Evolutionary conservation across 1,139 yeast species (phyloP).

Genomic region (Diutina ranongensis): DNA sequence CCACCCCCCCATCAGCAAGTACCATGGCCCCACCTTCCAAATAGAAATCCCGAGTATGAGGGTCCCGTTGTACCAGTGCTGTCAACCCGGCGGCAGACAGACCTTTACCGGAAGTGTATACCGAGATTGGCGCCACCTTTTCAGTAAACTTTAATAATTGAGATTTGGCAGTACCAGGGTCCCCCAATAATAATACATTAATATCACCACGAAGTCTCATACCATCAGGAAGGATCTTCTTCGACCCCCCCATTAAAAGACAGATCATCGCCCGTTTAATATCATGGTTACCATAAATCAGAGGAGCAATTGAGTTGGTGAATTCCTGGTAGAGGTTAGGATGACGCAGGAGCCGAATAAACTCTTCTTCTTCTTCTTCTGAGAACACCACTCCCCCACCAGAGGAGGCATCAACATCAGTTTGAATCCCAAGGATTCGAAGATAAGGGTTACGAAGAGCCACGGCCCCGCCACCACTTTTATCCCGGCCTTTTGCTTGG

Average conservation of each 20-base stretch:
- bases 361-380: conserved; percentile 92
- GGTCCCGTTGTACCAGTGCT: conserved; percentile 92
- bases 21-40: conserved; percentile 99
- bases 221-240: conserved; percentile 86
- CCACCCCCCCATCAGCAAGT: conserved; percentile 97
- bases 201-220: conserved; percentile 96
- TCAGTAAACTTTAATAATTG: conserved; percentile 91
- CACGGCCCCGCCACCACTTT: conserved; percentile 30
- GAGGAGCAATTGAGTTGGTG: conserved; percentile 89
- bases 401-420: conserved; percentile 67
- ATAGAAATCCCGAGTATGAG: conserved; percentile 79
- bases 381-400: conserved; percentile 56
- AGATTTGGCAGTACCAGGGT: conserved; percentile 98
- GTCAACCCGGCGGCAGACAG: conserved; percentile 99
- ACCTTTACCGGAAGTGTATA: conserved; percentile 97
- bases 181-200: conserved; percentile 85
- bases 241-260: conserved; percentile 87
- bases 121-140: conserved; percentile 87
- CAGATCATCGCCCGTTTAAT: conserved; percentile 92
- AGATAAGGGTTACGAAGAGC: conserved; percentile 92
- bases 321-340: conserved; percentile 80
- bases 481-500: conserved; percentile 44
- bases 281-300: conserved; percentile 87
- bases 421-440: conserved; percentile 75
- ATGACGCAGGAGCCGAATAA: conserved; percentile 64